Evolutionary conservation across 176 grass and related monocot species (phyloP).

Genomic region (Raddia distichophylla): DNA sequence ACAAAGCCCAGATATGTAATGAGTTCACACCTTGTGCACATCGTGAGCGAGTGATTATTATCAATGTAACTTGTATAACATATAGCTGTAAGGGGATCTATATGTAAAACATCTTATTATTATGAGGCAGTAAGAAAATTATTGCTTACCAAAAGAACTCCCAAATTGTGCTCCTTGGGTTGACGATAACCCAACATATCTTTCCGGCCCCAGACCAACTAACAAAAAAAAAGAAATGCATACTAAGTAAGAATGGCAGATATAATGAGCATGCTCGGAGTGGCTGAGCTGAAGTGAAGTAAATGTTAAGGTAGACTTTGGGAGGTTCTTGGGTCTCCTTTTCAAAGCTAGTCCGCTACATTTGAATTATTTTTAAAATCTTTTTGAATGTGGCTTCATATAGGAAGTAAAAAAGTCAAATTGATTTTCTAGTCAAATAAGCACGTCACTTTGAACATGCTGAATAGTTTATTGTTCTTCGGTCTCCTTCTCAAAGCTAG

Average conservation of each 20-base stretch:
- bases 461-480: too few relatives aligned
- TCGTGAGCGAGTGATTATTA: constrained; percentile 7
- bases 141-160: constrained; percentile 88
- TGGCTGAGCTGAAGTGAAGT: too few relatives aligned
- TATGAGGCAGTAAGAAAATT: constrained; percentile 31
- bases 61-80: constrained; percentile 14
- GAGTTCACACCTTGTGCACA: not conserved
- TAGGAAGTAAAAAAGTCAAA: too few relatives aligned
- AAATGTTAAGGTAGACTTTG: too few relatives aligned
- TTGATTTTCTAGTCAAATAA: too few relatives aligned
- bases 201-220: constrained; percentile 82
- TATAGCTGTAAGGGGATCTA: constrained; percentile 10
- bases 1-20: not conserved
- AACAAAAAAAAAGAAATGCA: constrained; percentile 39
- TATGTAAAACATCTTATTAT: not conserved
- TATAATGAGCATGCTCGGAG: not conserved
- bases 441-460: too few relatives aligned
- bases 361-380: too few relatives aligned
- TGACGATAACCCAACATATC: constrained; percentile 51
- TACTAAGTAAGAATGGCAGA: not conserved
- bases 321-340: too few relatives aligned
- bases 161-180: constrained; percentile 84
- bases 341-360: too few relatives aligned
- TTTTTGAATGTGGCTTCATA: too few relatives aligned
- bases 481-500: too few relatives aligned